Conservation (phyloP, 768 basidiomycete species). For the Leccinum incarnatum region DNA sequence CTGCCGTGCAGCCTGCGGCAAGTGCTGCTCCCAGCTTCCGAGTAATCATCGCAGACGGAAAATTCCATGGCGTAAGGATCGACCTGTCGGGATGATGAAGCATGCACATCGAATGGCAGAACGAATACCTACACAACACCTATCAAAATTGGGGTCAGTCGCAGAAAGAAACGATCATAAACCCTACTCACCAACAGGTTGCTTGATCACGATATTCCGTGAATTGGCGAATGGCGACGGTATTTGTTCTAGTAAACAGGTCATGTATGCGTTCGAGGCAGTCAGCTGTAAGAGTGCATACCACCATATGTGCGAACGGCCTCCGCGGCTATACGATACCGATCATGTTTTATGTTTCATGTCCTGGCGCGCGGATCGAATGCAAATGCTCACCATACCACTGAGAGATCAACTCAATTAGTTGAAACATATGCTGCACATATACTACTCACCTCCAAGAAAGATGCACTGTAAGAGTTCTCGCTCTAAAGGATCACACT, state of each 20-base stretch:
- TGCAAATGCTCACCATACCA: constrained; percentile 65
- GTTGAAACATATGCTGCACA: not conserved
- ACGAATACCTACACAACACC: constrained; percentile 45
- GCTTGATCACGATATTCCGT: constrained; percentile 90
- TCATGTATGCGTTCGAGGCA: not conserved
- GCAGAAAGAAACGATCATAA: constrained; percentile 35
- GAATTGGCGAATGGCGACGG: constrained; percentile 67
- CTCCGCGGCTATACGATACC: constrained; percentile 69
- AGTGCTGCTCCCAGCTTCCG: constrained; percentile 88
- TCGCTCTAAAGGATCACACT: constrained; percentile 54
- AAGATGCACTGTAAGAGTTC: constrained; percentile 80
- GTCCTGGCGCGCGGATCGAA: not conserved
- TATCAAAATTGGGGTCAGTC: constrained; percentile 15
- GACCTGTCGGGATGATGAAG: constrained; percentile 43
- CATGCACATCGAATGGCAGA: not conserved
- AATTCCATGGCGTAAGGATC: constrained; percentile 88
- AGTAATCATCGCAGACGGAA: constrained; percentile 92
- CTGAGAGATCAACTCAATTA: constrained; percentile 36
- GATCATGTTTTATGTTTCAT: not conserved
- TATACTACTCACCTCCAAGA: constrained; percentile 60
- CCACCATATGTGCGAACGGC: constrained; percentile 91
- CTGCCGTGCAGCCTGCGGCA: constrained; percentile 94
- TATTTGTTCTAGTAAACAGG: constrained; percentile 59
- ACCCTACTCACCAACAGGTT: constrained; percentile 71
- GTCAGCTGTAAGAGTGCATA: constrained; percentile 27